Evolutionary conservation across 2,329 filamentous ascomycete species (phyloP), one percentile per base, ranked within the genome.

Genomic region (Leptosphaerulina australis): DNA sequence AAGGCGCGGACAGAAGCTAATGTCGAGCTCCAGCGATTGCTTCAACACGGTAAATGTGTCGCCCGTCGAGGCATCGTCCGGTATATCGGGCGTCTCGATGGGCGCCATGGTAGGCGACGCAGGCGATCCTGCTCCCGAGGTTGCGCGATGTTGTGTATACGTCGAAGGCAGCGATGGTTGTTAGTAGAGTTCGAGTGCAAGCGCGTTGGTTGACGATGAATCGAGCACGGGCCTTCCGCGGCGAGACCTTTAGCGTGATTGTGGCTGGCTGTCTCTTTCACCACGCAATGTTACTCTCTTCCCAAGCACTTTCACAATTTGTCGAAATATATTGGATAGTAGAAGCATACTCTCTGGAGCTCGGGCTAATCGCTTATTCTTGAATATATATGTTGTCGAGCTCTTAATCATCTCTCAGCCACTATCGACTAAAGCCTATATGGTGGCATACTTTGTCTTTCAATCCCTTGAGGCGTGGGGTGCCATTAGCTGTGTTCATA

Each of bases 11-110:
- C 83, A 81, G 70, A 99, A 95, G 75, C 96, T 89, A 68, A 99
- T 80, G 64, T 97, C 92, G 53, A 99, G 80, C 64, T 91, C 87
- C 39, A 99, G 87, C 70, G 90, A 89, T 75, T 97, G 93, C 74
- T 91, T 88, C 45, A 90, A 81, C 50, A 97, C 78, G 37, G 78
- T 78, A 65, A 81, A 85, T 22, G 62, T 62, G 59, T 64, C 65
- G 58, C 60, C 61, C 52, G 62, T 53, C 59, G 64, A 59, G 52
- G 65, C 59, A 44, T 67, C 66, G 58, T 69, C 68, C 58, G 51
- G 49, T 39, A 55, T 51, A 31, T 63, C 64, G 51, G 66, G 62
- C 53, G 58, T 66, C 59, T 65, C 63, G 63, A 60, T 58, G 58
- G 60, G 60, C 64, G 65, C 60, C 62, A 68, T 64, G 51, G 29